A percentile compares a stretch with the other conserved stretches of the same genome.
phyloP scores from a whole-genome alignment of 2,329 filamentous ascomycete species.

The Intubia oerlemansii region DNA sequence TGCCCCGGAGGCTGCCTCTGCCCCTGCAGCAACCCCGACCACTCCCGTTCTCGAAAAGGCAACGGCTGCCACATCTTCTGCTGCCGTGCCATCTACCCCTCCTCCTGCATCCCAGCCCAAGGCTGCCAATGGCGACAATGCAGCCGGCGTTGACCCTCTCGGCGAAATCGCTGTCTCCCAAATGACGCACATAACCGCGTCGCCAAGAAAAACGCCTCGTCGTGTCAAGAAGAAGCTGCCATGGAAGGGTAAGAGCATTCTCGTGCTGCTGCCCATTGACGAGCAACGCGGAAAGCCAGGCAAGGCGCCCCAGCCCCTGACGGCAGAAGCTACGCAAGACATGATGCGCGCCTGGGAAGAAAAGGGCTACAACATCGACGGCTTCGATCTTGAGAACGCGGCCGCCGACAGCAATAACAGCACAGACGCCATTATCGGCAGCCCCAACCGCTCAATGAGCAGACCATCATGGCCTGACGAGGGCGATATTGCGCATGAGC shows the following conservation, averaged over 20 bases:
- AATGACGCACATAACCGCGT: constrained; percentile 10
- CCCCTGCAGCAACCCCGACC: too few species aligned
- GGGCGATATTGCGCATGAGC: constrained; percentile 34
- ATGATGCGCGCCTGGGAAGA: constrained; percentile 48
- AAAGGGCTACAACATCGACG: constrained; percentile 44
- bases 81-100: not conserved
- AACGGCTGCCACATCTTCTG: too few species aligned
- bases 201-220: constrained; percentile 23
- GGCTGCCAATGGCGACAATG: not conserved
- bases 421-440: constrained; percentile 15
- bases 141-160: constrained; percentile 1
- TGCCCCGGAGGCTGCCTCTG: too few species aligned
- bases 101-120: constrained; percentile 2
- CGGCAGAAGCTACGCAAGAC: constrained; percentile 29
- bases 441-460: constrained; percentile 37
- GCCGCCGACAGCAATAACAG: constrained; percentile 8
- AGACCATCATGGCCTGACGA: constrained; percentile 45
- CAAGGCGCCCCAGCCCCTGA: constrained; percentile 30
- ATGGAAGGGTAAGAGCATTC: constrained; percentile 56
- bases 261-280: constrained; percentile 47
- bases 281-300: constrained; percentile 40
- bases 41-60: too few species aligned
- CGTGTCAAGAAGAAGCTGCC: constrained; percentile 47
- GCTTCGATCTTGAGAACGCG: constrained; percentile 42
- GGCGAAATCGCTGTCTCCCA: constrained; percentile 3